Percentiles rank a stretch among this genome's conserved stretches.
phyloP scores from a whole-genome alignment of 1,284 basidiomycete genomes.

The Coniferiporia sulphurascens region DNA sequence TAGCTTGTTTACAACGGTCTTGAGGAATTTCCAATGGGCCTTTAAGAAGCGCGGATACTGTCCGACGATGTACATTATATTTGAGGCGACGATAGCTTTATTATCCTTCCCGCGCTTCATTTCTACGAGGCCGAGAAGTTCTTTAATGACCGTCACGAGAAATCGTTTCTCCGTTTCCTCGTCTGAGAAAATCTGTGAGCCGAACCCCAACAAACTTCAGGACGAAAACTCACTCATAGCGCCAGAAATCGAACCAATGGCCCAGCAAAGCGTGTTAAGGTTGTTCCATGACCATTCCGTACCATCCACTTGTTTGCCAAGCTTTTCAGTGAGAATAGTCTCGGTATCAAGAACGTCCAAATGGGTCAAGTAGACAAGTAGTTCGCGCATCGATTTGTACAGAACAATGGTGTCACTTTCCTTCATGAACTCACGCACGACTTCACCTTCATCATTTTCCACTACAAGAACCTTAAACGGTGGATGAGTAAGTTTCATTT shows the following conservation, averaged over 20 bases:
- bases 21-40: conserved; percentile 99
- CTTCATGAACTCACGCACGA: conserved; percentile 99
- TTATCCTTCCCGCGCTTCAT: conserved; percentile 99
- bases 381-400: conserved; percentile 98
- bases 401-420: conserved; percentile 98
- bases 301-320: conserved; percentile 95
- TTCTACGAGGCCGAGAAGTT: conserved; percentile 93
- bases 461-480: conserved; percentile 83
- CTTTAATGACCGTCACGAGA: conserved; percentile 99
- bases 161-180: conserved; percentile 99
- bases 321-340: conserved; percentile 94
- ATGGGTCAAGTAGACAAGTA: conserved; percentile 96
- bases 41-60: conserved; percentile 99
- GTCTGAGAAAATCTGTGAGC: conserved; percentile 43
- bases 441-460: conserved; percentile 99
- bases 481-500: neutral
- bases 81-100: conserved; percentile 98
- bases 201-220: conserved; percentile 6
- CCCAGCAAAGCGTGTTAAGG: conserved; percentile 99
- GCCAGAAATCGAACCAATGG: conserved; percentile 98
- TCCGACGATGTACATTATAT: conserved; percentile 99
- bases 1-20: conserved; percentile 99
- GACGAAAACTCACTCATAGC: conserved; percentile 83
- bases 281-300: conserved; percentile 99
- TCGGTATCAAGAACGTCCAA: conserved; percentile 96